These are phyloP conservation scores for Madurella mycetomatis DNA, from an alignment of 2,329 filamentous ascomycete genomes.

Conservation along the genomic window DNA sequence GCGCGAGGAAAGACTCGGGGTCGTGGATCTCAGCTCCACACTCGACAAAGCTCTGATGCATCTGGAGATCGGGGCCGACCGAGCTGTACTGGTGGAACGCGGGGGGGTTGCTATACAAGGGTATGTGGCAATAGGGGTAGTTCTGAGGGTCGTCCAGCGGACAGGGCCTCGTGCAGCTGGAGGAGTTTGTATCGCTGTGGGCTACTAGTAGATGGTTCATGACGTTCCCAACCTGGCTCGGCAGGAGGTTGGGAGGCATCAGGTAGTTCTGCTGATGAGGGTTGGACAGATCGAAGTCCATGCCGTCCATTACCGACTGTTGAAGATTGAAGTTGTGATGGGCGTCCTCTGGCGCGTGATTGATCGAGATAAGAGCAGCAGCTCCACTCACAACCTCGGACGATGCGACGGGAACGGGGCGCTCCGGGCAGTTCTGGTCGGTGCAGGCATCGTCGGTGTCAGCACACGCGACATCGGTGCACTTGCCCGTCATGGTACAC, in stretches of 20 bases:
- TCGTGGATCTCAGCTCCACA: slow-evolving; percentile 26
- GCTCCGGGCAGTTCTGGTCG: slow-evolving; percentile 28
- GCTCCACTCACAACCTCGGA: slow-evolving; percentile 28
- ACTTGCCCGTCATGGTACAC: slow-evolving; percentile 29
- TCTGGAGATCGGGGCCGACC: slow-evolving; percentile 13
- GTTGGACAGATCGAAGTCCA: slow-evolving; percentile 16
- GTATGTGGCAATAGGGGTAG: slow-evolving; percentile 25
- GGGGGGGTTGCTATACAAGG: slow-evolving; percentile 15
- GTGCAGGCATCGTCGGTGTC: slow-evolving; percentile 28
- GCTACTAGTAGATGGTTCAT: slow-evolving; percentile 24
- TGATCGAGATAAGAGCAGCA: slow-evolving; percentile 30
- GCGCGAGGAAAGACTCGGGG: slow-evolving; percentile 24
- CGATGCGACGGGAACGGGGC: slow-evolving; percentile 16
- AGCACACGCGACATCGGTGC: slow-evolving; percentile 27
- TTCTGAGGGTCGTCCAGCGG: slow-evolving; percentile 24
- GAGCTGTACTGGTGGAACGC: slow-evolving; percentile 19
- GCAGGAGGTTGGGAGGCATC: slow-evolving; percentile 12
- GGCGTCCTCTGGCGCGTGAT: slow-evolving; percentile 25
- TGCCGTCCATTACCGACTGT: slow-evolving; percentile 16
- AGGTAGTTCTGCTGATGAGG: slow-evolving; percentile 14
- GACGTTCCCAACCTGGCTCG: slow-evolving; percentile 18
- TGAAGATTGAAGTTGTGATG: slow-evolving; percentile 16
- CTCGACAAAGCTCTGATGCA: slow-evolving; percentile 18
- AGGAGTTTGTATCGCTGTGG: slow-evolving; percentile 20
- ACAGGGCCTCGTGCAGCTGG: slow-evolving; percentile 24